These are phyloP conservation scores for Cudoniella acicularis DNA, from an alignment of 495 filamentous ascomycete genomes.

Conservation along the genomic window DNA sequence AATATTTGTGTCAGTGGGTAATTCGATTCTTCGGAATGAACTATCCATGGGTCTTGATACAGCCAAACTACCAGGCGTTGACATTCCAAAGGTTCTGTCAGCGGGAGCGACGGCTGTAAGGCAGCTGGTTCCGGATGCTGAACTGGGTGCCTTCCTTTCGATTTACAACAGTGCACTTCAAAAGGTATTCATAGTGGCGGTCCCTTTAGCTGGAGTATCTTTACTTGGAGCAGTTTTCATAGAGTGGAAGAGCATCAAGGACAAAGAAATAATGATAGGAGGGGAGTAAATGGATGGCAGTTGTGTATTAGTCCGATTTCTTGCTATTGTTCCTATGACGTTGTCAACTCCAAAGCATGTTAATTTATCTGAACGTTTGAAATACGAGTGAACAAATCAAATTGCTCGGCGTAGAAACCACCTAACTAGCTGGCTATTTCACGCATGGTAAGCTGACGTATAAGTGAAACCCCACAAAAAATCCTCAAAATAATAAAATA, in stretches of 20 bases:
- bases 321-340: too few species aligned
- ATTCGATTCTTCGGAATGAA: conserved; percentile 75
- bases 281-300: background rate
- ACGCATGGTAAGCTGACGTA: too few species aligned
- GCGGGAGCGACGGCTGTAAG: conserved; percentile 56
- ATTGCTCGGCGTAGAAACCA: too few species aligned
- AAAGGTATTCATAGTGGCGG: conserved; percentile 23
- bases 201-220: conserved; percentile 33
- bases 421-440: too few species aligned
- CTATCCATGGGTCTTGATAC: conserved; percentile 53
- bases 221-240: conserved; percentile 38
- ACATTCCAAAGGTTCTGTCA: conserved; percentile 30
- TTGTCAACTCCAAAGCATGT: too few species aligned
- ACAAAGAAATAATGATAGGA: background rate
- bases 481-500: too few species aligned
- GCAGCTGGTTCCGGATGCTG: conserved; percentile 38
- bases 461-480: too few species aligned
- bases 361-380: too few species aligned
- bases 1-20: conserved; percentile 68
- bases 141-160: conserved; percentile 36
- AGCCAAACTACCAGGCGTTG: conserved; percentile 15
- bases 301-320: too few species aligned
- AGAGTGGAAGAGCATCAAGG: conserved; percentile 51
- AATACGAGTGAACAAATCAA: too few species aligned
- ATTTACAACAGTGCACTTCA: conserved; percentile 54